Evolutionary conservation across 805 yeast genomes (phyloP).

Genomic region (Kuraishia capsulata): DNA sequence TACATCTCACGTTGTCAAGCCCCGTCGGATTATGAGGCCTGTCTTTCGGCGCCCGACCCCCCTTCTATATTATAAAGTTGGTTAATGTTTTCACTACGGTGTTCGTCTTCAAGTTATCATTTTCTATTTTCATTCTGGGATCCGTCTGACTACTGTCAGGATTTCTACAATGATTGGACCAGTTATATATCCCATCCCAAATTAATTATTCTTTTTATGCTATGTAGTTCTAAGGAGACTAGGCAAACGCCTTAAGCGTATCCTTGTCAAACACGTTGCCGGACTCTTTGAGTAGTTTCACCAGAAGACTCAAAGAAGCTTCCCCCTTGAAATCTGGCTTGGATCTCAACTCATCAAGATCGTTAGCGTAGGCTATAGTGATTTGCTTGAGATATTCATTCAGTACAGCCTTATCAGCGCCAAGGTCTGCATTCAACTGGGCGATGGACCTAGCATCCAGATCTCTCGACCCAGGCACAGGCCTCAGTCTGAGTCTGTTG

Average conservation of each 20-base stretch:
- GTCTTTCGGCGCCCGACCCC: too few species aligned
- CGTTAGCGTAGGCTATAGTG: conserved; percentile 53
- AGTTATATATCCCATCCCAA: too few species aligned
- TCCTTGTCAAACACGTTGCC: conserved; percentile 51
- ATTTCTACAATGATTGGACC: too few species aligned
- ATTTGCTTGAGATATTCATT: conserved; percentile 43
- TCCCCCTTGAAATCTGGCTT: conserved; percentile 53
- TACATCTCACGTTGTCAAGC: neutral
- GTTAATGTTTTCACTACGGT: too few species aligned
- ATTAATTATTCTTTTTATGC: too few species aligned
- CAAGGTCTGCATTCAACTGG: conserved; percentile 2
- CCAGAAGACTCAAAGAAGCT: conserved; percentile 46
- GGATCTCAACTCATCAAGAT: conserved; percentile 47
- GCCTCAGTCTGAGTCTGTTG: conserved; percentile 8
- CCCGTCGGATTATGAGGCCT: too few species aligned
- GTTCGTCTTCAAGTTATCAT: too few species aligned
- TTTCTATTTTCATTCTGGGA: too few species aligned
- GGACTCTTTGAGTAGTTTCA: conserved; percentile 49
- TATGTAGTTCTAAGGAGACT: too few species aligned
- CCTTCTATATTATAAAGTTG: too few species aligned
- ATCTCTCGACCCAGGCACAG: conserved; percentile 4
- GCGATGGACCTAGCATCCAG: conserved; percentile 4
- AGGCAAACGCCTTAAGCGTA: conserved; percentile 19
- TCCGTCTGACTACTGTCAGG: too few species aligned
- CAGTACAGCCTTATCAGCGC: conserved; percentile 21